Conservation (phyloP, 495 filamentous ascomycete species). For the Neurospora sp. region DNA sequence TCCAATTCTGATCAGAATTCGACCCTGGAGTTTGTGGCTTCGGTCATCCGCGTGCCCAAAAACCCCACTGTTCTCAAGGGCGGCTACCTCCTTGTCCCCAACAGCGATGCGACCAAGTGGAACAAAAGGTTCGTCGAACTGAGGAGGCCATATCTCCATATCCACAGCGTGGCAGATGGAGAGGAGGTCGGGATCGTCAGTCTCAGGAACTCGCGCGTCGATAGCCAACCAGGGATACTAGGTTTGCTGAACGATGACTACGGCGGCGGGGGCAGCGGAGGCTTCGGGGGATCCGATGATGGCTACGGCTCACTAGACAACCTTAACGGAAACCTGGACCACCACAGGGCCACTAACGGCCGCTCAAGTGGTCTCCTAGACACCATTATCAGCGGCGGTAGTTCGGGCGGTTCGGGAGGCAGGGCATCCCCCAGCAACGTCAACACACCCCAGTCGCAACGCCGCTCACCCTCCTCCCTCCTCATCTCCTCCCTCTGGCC, state of each 20-base stretch:
- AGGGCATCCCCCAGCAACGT: background rate
- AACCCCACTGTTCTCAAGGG: conserved; percentile 67
- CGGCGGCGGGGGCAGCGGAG: background rate
- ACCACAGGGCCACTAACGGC: background rate
- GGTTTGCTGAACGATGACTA: conserved; percentile 49
- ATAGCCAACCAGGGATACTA: conserved; percentile 78
- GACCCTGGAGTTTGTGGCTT: conserved; percentile 51
- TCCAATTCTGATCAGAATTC: conserved; percentile 6
- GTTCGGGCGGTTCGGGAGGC: background rate
- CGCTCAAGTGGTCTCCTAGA: background rate
- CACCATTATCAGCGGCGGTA: background rate
- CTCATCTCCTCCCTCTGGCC: conserved; percentile 10
- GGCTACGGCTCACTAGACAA: background rate
- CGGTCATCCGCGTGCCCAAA: conserved; percentile 61
- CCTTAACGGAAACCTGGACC: conserved; percentile 5
- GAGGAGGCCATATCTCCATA: conserved; percentile 81
- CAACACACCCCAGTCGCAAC: background rate
- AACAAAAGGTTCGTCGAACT: conserved; percentile 87
- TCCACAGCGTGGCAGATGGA: conserved; percentile 71
- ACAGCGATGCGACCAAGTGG: conserved; percentile 68
- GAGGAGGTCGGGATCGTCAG: conserved; percentile 87
- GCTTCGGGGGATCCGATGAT: background rate
- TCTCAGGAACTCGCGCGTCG: conserved; percentile 72
- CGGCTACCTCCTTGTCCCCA: conserved; percentile 74
- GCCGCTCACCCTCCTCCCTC: conserved; percentile 1